Conservation (phyloP, 2,329 filamentous ascomycete genomes). For the Calcarisporium arbuscula region DNA sequence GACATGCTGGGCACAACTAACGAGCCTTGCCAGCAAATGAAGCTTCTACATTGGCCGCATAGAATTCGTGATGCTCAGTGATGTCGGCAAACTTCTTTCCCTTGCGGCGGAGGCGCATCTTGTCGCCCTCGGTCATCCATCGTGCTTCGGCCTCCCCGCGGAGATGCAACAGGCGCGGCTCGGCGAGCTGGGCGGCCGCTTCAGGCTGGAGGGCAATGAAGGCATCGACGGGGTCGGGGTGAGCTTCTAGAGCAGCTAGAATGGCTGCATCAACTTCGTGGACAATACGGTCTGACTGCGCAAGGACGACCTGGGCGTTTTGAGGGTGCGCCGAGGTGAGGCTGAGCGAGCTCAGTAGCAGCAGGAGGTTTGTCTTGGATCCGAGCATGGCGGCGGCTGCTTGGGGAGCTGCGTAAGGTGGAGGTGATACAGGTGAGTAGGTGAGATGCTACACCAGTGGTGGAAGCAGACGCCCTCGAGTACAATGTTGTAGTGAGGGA, state of each 20-base stretch:
- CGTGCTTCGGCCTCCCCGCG: conserved; percentile 52
- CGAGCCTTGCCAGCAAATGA: conserved; percentile 23
- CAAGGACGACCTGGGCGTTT: conserved; percentile 11
- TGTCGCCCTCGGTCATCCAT: conserved; percentile 70
- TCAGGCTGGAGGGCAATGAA: conserved; percentile 19
- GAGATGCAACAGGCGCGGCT: conserved; percentile 56
- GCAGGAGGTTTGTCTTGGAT: conserved; percentile 7
- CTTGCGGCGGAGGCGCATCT: conserved; percentile 60
- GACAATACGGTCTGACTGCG: conserved; percentile 2
- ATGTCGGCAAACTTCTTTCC: conserved; percentile 69
- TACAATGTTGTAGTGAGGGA: no score
- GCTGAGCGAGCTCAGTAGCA: conserved; percentile 5
- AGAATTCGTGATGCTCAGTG: conserved; percentile 53
- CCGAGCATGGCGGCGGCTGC: no score
- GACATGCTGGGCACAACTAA: conserved; percentile 10
- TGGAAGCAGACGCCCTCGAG: no score
- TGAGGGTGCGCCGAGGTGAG: conserved; percentile 5
- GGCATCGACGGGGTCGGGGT: conserved; percentile 24
- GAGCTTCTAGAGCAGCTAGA: conserved; percentile 15
- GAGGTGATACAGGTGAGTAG: no score
- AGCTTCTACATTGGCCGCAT: conserved; percentile 16
- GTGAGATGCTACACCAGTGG: no score
- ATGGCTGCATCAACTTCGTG: conserved; percentile 16
- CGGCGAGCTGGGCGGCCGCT: conserved; percentile 19
- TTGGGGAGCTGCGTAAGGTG: no score